Base-by-base conservation (phyloP, 257 asterid genomes). In the Solanum chilense region DNA sequence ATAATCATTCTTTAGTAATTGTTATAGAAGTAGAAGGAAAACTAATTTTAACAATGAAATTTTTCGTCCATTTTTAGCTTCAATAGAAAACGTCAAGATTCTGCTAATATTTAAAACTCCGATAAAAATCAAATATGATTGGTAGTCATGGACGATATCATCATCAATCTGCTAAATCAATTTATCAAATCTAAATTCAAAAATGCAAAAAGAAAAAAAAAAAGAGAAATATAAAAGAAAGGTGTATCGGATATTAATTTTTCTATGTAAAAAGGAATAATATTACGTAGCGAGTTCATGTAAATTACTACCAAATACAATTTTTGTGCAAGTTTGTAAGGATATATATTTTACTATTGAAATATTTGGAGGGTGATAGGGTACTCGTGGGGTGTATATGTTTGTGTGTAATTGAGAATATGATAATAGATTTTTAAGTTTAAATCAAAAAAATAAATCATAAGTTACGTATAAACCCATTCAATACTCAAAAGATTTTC, bases 141-240 rank as follows among this genome's bases (percentile, higher is more conserved):
- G 66, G 84, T 94, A 64, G 96, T 96, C 31, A 94, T 94, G 96
- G 95, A 92, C 85, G 96, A 96, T 76, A 91, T 94, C 49, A 90
- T 94, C 5, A 1, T 58, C 13, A 21, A 0, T 21, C 13, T 58
- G 6, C 12, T 21, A 3, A 58, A 58, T 12, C 27, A 21, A 58
- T 58, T 58, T 25, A 5, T 58, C 66, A 58, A 21, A 58, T 7
- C 21, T 27, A 58, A 21, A 58, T 8, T 1, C 2, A 58, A 25
- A 25, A 58, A 3, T 20, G 66, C 12, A 58, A 58, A 58, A 58
- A 20, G 13, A 58, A 5, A 58, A 58, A 45, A 45, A 44, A 58
- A 45, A 45, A 44, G 12, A 9, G 3, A 9, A 20, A 20, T 56
- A 18, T 18, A 20, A 56, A 8, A 18, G 6, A 56, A 20, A 3